A percentile compares a stretch with the other conserved stretches of the same genome.
These are phyloP conservation scores for Candida nonsorbophila DNA, from an alignment of 805 yeast genomes.

Conservation along the genomic window DNA sequence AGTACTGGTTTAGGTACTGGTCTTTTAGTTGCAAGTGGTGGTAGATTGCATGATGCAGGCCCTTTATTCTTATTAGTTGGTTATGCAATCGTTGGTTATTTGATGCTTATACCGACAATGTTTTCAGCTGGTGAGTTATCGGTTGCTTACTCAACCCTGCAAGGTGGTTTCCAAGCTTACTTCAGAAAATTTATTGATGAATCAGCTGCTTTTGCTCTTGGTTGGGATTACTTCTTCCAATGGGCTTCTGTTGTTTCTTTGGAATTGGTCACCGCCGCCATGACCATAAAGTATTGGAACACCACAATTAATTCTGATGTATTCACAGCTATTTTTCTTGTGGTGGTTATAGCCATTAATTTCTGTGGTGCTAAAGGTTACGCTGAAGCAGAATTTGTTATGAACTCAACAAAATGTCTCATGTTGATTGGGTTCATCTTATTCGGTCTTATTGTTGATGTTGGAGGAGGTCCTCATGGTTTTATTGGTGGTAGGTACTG, in stretches of 20 bases:
- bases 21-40: slow-evolving; percentile 37
- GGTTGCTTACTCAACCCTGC: slow-evolving; percentile 49
- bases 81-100: slow-evolving; percentile 30
- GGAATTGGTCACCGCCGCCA: slow-evolving; percentile 60
- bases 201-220: slow-evolving; percentile 53
- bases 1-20: slow-evolving; percentile 41
- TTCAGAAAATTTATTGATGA: slow-evolving; percentile 51
- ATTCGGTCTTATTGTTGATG: slow-evolving; percentile 34
- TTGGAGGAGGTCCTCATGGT: slow-evolving; percentile 31
- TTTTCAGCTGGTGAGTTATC: slow-evolving; percentile 49
- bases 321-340: slow-evolving; percentile 50
- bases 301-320: slow-evolving; percentile 47
- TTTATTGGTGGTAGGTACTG: slow-evolving; percentile 39
- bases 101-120: slow-evolving; percentile 30
- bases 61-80: slow-evolving; percentile 29
- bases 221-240: slow-evolving; percentile 60
- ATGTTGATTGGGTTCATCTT: slow-evolving; percentile 36
- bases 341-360: slow-evolving; percentile 40
- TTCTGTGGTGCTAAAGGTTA: slow-evolving; percentile 44
- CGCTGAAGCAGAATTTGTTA: slow-evolving; percentile 39
- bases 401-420: slow-evolving; percentile 31
- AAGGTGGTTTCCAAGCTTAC: slow-evolving; percentile 62
- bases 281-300: slow-evolving; percentile 57
- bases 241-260: slow-evolving; percentile 60
- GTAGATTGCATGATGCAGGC: slow-evolving; percentile 30